Base-by-base conservation (phyloP, 2,329 filamentous ascomycete genomes). In the Beauveria sp. region DNA sequence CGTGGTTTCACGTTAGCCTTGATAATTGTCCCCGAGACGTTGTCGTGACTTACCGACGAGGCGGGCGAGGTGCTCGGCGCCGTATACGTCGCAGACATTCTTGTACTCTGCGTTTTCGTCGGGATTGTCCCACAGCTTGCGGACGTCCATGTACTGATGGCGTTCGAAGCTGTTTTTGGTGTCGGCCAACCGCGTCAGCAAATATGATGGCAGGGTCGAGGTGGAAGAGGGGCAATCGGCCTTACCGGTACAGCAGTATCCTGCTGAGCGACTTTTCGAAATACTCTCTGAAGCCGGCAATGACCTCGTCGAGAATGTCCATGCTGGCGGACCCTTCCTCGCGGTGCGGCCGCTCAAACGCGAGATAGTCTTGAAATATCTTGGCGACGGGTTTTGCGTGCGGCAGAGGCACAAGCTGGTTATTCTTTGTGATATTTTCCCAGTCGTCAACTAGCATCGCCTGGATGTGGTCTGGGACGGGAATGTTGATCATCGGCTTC, bases 381-480 rank as follows among this genome's bases (percentile, higher is more conserved):
- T 84, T 78, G 65, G 83, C 85, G 63, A 94, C 91, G 1, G 93
- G 86, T 56, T 88, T 84, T 30, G 82, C 79, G 52, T 91, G 87
- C 0, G 94, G 94, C 18, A 99, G 80, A 2, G 90, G 87, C 37
- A 97, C 91, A 4, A 97, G 85, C 70, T 93, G 90, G 67, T 91
- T 85, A 71, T 96, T 94, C 77, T 97, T 97, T 61, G 94, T 99
- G 64, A 99, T 87, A 68, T 97, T 96, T 74, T 99, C 94, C 94
- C 94, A 99, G 73, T 99, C 94, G 71, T 99, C 94, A 24, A 99
- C 94, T 3, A 99, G 84, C 64, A 96, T 83, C 18, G 90, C 91
- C 77, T 97, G 97, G 66, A 99, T 81, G 66, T 89, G 85, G 70
- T 97, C 94, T 0, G 94, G 92, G 65, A 97, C 86, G 55, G 87